Evolutionary conservation across 768 basidiomycete species (phyloP), one percentile per base, ranked within the genome.

Genomic region (Leccinum imitatum): DNA sequence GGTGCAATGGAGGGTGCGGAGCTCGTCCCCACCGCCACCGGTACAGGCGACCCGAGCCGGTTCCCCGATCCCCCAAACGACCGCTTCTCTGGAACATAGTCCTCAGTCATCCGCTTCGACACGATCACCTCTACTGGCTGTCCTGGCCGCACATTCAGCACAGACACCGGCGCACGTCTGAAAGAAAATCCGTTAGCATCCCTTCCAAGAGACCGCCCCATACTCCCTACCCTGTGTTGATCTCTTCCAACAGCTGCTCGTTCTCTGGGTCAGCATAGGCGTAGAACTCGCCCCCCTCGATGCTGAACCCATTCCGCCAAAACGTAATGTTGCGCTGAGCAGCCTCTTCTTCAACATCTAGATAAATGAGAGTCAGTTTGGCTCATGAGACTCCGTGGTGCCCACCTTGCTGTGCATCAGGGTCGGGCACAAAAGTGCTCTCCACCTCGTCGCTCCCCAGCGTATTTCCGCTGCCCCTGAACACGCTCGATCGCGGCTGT

Each of bases 221-320:
- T 51, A 51, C 27, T n/a, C 14, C 76, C 37, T 75, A 92, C 89
- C 95, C 94, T 6, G 86, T 74, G 63, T 93, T 86, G 63, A 98
- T 90, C 59, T 91, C 87, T 1, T 79, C 78, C 7, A 98, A 77
- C 11, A 93, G 74, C 56, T 82, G 80, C 46, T 84, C 79, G 63
- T 94, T 86, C 17, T 77, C 79, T 0, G 92, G 91, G 61, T 95
- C 86, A 58, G 91, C 89, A 70, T 97, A 97, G 21, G 82, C 78
- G 82, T 91, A 83, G 57, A 98, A 77, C 31, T 87, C 87, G 6
- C 94, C 93, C 62, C 94, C 92, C 68, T 97, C 46, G 50, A 98
- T 83, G 51, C 87, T 87, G 75, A 97, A 98, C 0, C 97, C 97
- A 60, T 98, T 84, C 44, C 87, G 82, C 96, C 96, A 98, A 76